A percentile compares a stretch with the other conserved stretches of the same genome.
Conservation (phyloP, 306 rosid genomes). For the Pachyrhizus erosus region DNA sequence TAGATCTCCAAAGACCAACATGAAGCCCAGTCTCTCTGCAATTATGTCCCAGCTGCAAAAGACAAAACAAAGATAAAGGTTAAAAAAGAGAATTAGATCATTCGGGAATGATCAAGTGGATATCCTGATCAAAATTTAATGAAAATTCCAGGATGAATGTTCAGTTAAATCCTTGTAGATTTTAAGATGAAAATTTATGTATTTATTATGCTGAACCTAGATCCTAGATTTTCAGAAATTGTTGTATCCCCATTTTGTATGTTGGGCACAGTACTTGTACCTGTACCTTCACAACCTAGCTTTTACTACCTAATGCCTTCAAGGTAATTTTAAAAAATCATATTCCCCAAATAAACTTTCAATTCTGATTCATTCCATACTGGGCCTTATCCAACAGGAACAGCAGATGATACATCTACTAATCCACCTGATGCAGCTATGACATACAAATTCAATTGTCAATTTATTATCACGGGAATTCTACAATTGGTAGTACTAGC, state of each 20-base stretch:
- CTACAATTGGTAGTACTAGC: background rate
- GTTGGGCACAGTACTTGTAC: background rate
- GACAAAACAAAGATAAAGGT: slow-evolving; percentile 21
- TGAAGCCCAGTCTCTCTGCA: slow-evolving; percentile 95
- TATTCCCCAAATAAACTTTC: background rate
- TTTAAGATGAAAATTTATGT: background rate
- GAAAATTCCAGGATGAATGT: slow-evolving; percentile 20
- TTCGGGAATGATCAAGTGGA: slow-evolving; percentile 20
- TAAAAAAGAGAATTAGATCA: slow-evolving; percentile 21
- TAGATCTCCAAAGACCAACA: slow-evolving; percentile 97
- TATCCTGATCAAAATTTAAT: background rate
- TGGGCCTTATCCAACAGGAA: slow-evolving; percentile 10
- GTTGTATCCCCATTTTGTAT: slow-evolving; percentile 10
- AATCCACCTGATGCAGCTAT: slow-evolving; percentile 26
- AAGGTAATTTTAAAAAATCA: background rate
- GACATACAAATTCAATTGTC: slow-evolving; percentile 20
- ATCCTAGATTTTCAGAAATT: background rate
- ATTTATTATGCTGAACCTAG: background rate
- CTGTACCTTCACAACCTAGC: slow-evolving; percentile 1
- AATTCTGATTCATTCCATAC: background rate
- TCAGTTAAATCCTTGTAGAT: background rate
- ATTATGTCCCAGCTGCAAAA: slow-evolving; percentile 93
- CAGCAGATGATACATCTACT: background rate
- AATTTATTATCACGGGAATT: slow-evolving; percentile 9
- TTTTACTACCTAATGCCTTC: background rate